These are phyloP conservation scores for Brassica balearica DNA, from an alignment of 441 rosid species.

Conservation along the genomic window DNA sequence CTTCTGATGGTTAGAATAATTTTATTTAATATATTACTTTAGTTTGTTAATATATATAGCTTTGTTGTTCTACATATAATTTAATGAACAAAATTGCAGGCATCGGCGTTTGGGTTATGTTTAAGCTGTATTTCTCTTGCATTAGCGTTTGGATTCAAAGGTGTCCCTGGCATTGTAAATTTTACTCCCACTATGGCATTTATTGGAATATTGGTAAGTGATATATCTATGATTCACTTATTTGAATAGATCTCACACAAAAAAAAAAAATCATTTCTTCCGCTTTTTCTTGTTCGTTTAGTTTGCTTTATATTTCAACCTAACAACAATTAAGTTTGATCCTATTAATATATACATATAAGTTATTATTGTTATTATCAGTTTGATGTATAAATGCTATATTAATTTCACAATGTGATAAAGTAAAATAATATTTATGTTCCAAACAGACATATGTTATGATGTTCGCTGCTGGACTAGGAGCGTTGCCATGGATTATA, in stretches of 20 bases:
- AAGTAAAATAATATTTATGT: background rate
- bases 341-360: background rate
- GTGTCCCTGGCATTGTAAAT: slow-evolving; percentile 40
- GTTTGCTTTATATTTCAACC: background rate
- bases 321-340: background rate
- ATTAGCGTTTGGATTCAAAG: slow-evolving; percentile 43
- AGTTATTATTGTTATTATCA: background rate
- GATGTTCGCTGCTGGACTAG: slow-evolving; percentile 52
- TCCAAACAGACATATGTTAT: slow-evolving; percentile 47
- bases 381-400: background rate
- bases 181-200: slow-evolving; percentile 29
- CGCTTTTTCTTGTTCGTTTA: background rate
- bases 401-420: background rate
- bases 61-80: background rate
- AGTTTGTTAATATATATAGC: background rate
- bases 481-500: slow-evolving; percentile 65
- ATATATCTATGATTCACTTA: background rate
- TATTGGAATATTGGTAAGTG: slow-evolving; percentile 35
- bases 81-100: slow-evolving; percentile 45
- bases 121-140: slow-evolving; percentile 41
- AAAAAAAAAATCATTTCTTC: background rate
- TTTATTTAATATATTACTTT: background rate
- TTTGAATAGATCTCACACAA: background rate
- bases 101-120: slow-evolving; percentile 50
- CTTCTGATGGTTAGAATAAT: slow-evolving; percentile 50